Conservation (phyloP, 1,139 yeast species). For the Saccharomyces hybrid region DNA sequence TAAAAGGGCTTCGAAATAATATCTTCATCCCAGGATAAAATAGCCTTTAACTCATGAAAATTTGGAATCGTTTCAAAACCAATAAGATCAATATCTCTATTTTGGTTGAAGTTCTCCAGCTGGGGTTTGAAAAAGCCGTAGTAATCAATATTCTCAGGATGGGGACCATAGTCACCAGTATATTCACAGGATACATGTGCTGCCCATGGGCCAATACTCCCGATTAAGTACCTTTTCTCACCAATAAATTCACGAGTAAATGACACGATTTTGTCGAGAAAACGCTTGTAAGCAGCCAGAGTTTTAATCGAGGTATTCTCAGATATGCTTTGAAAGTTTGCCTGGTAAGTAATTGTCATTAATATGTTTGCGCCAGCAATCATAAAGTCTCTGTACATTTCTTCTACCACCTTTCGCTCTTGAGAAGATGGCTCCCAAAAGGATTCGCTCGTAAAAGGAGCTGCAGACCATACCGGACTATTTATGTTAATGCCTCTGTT, state of each 20-base stretch:
- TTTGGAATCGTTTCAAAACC: conserved; percentile 22
- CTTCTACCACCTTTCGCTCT: conserved; percentile 40
- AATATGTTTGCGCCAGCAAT: conserved; percentile 52
- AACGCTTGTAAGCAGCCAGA: conserved; percentile 26
- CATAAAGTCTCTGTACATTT: conserved; percentile 45
- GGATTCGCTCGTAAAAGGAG: conserved; percentile 33
- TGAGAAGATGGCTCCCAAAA: conserved; percentile 24
- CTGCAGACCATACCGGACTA: conserved; percentile 32
- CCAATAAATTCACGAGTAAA: conserved; percentile 30
- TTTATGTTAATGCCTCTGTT: conserved; percentile 35
- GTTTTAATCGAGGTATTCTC: conserved; percentile 23
- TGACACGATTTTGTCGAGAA: conserved; percentile 18
- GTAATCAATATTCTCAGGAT: conserved; percentile 20
- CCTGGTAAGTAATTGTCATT: conserved; percentile 58
- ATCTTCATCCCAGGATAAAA: conserved; percentile 22
- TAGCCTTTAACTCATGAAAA: conserved; percentile 23
- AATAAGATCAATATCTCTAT: neutral
- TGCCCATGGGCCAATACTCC: conserved; percentile 70
- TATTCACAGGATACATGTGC: conserved; percentile 61
- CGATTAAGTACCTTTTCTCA: conserved; percentile 37
- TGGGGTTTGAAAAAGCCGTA: conserved; percentile 24
- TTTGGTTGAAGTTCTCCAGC: conserved; percentile 6
- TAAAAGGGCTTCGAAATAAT: conserved; percentile 23
- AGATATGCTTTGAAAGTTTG: conserved; percentile 29
- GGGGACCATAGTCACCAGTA: conserved; percentile 43